These are phyloP conservation scores for Zarea fungicola DNA, from an alignment of 2,329 filamentous ascomycete genomes.

Conservation along the genomic window DNA sequence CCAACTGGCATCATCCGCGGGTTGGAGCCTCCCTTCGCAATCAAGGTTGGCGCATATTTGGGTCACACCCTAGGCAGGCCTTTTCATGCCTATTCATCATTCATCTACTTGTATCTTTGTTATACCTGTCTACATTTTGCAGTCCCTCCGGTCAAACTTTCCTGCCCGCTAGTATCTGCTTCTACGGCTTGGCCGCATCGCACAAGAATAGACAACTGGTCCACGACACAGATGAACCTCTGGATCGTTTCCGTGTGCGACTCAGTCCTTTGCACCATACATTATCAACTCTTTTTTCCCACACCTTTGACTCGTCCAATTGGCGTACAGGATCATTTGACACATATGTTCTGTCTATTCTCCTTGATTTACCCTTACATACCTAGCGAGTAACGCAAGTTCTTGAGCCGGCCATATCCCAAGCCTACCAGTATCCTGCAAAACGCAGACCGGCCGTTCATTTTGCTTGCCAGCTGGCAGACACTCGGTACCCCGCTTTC, in stretches of 20 bases:
- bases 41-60: no score
- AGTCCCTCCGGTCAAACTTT: no score
- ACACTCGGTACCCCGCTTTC: conserved; percentile 4
- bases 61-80: no score
- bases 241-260: neutral
- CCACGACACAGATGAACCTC: neutral
- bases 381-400: no score
- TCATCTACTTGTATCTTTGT: neutral
- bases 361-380: no score
- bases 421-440: no score
- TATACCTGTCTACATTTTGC: neutral
- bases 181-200: neutral
- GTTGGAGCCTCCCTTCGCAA: no score
- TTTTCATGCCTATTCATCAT: neutral
- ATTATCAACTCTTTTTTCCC: neutral
- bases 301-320: no score
- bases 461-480: conserved; percentile 12
- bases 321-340: no score
- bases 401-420: neutral
- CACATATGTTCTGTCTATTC: no score
- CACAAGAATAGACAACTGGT: neutral
- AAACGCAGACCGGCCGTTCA: conserved; percentile 2
- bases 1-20: no score
- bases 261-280: neutral
- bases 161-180: no score